phyloP scores from a whole-genome alignment of 345 rosid species.

The Laguncularia racemosa region DNA sequence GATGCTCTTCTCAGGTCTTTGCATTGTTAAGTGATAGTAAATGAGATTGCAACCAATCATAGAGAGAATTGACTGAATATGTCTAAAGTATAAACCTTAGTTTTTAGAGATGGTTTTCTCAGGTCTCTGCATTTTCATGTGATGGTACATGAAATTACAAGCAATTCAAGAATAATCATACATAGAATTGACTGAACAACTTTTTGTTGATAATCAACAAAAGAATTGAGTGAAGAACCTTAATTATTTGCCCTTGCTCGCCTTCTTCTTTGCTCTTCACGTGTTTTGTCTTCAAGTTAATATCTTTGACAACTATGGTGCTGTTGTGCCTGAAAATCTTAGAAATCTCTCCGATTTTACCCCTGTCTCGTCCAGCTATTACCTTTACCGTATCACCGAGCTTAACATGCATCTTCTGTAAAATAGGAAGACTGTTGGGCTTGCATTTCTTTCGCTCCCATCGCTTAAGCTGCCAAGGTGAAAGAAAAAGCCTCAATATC shows the following conservation, averaged over 20 bases:
- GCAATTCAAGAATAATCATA: too few relatives aligned
- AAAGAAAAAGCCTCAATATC: background rate
- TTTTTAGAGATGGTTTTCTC: too few relatives aligned
- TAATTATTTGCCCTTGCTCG: conserved; percentile 76
- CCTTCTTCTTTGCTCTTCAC: conserved; percentile 83
- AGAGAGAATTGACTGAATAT: too few relatives aligned
- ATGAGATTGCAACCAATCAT: too few relatives aligned
- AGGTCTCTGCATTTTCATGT: too few relatives aligned
- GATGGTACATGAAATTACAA: too few relatives aligned
- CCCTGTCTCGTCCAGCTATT: conserved; percentile 78
- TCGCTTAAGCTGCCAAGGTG: conserved; percentile 51
- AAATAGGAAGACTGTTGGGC: conserved; percentile 81
- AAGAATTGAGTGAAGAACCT: conserved; percentile 33
- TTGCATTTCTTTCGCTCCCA: conserved; percentile 93
- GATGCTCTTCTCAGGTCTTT: too few relatives aligned
- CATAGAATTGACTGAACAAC: too few relatives aligned
- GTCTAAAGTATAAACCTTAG: too few relatives aligned
- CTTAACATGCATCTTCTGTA: conserved; percentile 92
- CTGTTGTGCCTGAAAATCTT: conserved; percentile 76
- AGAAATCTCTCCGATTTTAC: conserved; percentile 73
- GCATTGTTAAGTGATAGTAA: too few relatives aligned
- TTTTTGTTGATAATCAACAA: too few relatives aligned
- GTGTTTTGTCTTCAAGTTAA: conserved; percentile 94
- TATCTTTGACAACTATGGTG: conserved; percentile 53
- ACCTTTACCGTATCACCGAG: conserved; percentile 82